Conservation (phyloP, 2,329 filamentous ascomycete genomes). For the Xylaria sp. region DNA sequence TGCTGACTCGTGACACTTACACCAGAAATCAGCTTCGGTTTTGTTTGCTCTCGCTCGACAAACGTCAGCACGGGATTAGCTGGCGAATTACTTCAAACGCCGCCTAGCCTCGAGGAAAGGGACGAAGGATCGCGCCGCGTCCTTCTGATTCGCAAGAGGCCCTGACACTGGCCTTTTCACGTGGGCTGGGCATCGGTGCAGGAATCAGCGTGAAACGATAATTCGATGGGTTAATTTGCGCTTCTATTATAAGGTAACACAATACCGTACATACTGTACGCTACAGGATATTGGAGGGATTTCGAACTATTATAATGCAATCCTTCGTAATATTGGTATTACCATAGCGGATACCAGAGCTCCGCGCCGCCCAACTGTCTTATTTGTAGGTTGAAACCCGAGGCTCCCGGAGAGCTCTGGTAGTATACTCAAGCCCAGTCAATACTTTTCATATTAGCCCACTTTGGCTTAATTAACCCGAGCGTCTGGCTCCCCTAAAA, state of each 20-base stretch:
- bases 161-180: constrained; percentile 12
- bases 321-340: constrained; percentile 12
- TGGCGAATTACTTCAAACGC: constrained; percentile 20
- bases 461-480: constrained; percentile 34
- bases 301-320: constrained; percentile 1
- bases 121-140: constrained; percentile 17
- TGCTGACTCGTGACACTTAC: constrained; percentile 14
- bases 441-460: constrained; percentile 12
- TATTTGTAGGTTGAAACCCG: constrained; percentile 15
- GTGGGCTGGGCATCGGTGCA: constrained; percentile 15
- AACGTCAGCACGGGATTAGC: constrained; percentile 23
- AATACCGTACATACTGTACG: constrained; percentile 22
- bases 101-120: constrained; percentile 18
- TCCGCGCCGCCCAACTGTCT: constrained; percentile 6
- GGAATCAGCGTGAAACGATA: constrained; percentile 5
- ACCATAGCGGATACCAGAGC: constrained; percentile 6
- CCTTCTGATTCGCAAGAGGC: not conserved
- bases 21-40: constrained; percentile 16
- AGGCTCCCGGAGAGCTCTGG: constrained; percentile 20
- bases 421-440: constrained; percentile 7
- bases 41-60: not conserved
- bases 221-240: constrained; percentile 22
- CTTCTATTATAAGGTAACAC: constrained; percentile 13
- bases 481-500: constrained; percentile 33
- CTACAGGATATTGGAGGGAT: constrained; percentile 15